Base-by-base conservation (phyloP, 2,329 filamentous ascomycete species). In the Cryphonectria naterciae region DNA sequence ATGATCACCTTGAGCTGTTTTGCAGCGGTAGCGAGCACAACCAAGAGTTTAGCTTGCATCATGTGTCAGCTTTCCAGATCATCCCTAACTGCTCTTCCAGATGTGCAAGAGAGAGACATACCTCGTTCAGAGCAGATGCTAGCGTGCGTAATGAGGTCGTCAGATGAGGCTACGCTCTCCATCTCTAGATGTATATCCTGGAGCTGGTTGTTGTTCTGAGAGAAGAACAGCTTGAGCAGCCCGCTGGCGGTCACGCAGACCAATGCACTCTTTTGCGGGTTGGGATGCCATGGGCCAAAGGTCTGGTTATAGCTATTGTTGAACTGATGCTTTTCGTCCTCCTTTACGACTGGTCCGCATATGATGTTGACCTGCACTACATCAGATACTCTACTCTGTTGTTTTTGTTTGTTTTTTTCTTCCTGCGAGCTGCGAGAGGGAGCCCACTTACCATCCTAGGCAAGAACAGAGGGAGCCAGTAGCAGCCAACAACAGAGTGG, bases 91-190 rank as follows among this genome's bases (percentile, higher is more conserved):
- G 17, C 11, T 32, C 25, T 19, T 15, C 6, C 25, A 5, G 32
- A 17, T 35, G 28, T 19, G 8, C 19, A 19, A 5, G n/a, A 39
- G 35, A 13, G n/a, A 39, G 35, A 76, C 83, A 77, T 81, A 93
- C 92, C 89, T 80, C 91, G 93, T 69, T 95, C 93, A 3, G 92
- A 89, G 71, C 91, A 88, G 73, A 94, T 84, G 54, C 93, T 88
- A 15, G 93, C 93, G 81, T 97, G 94, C 0, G 93, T 94, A 66
- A 95, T 86, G n/a, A 93, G 80, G 74, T 94, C 91, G 73, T 94
- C 90, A 0, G 91, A 90, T 46, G 90, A 90, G 39, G 89, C 86
- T 70, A 93, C 86, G 73, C 89, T 91, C 77, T 95, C 92, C 49
- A 97, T 81, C 73, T 95, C 92, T n/a, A 91, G 83, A 3, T 87